Evolutionary conservation across 2,329 filamentous ascomycete species (phyloP).

Genomic region (Teratosphaeria gauchensis): DNA sequence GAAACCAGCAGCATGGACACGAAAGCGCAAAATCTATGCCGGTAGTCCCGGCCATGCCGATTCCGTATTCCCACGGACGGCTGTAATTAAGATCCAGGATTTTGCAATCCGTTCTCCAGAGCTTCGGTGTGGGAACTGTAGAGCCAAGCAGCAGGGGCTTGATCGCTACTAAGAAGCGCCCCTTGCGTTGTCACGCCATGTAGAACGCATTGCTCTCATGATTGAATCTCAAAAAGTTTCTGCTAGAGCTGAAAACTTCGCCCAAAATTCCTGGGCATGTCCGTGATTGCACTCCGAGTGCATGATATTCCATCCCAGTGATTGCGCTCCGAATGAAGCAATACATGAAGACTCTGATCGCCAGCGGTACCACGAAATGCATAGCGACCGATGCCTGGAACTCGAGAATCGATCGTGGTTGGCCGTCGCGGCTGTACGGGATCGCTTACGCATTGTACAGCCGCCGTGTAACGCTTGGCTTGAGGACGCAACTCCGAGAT

Average conservation of each 20-base stretch:
- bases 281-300: too few relatives aligned
- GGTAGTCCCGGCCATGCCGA: too few relatives aligned
- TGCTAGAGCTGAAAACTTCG: too few relatives aligned
- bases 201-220: not conserved
- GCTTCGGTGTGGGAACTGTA: too few relatives aligned
- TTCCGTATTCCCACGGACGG: not conserved
- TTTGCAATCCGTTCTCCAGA: not conserved
- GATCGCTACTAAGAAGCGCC: not conserved
- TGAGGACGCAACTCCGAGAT: not conserved
- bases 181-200: not conserved
- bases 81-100: not conserved
- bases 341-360: not conserved
- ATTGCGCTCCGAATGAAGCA: not conserved
- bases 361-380: not conserved
- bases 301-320: not conserved
- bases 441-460: not conserved
- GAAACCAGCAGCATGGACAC: too few relatives aligned
- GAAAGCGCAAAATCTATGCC: too few relatives aligned
- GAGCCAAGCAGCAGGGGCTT: too few relatives aligned
- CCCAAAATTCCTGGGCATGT: too few relatives aligned
- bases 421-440: not conserved
- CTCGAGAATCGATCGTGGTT: not conserved
- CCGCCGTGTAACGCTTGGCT: not conserved
- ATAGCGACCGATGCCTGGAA: not conserved
- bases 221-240: not conserved